Evolutionary conservation across 495 filamentous ascomycete species (phyloP).

Genomic region (Annulohypoxylon stygium): DNA sequence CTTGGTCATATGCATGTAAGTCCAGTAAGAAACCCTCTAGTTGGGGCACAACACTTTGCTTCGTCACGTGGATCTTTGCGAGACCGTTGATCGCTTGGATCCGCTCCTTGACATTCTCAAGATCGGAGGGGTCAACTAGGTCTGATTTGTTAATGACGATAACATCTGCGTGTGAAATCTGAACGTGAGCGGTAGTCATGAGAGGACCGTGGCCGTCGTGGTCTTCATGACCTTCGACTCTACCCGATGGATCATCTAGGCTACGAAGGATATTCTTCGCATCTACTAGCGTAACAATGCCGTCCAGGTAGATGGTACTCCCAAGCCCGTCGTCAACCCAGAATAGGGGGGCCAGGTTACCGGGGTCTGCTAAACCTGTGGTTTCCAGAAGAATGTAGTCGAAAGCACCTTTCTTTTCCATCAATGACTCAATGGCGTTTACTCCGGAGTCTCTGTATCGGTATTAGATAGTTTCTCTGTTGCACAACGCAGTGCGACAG

Average conservation of each 20-base stretch:
- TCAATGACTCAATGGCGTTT: constrained; percentile 93
- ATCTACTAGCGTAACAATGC: constrained; percentile 95
- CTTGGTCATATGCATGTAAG: constrained; percentile 90
- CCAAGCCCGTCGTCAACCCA: constrained; percentile 97
- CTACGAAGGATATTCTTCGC: constrained; percentile 88
- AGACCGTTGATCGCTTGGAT: constrained; percentile 89
- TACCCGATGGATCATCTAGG: constrained; percentile 78
- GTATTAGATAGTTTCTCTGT: constrained; percentile 23
- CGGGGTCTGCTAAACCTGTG: constrained; percentile 93
- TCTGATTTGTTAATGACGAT: constrained; percentile 96
- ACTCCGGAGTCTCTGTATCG: constrained; percentile 83
- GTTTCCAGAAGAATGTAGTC: constrained; percentile 99
- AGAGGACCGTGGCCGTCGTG: constrained; percentile 69
- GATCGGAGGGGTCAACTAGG: constrained; percentile 76
- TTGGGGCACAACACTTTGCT: constrained; percentile 80
- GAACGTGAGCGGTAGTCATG: constrained; percentile 91
- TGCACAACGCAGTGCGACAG: constrained; percentile 14
- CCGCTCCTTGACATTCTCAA: constrained; percentile 73
- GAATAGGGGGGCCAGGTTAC: constrained; percentile 94
- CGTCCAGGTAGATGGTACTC: constrained; percentile 94
- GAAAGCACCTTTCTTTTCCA: constrained; percentile 92
- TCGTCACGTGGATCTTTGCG: constrained; percentile 85
- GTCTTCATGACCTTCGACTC: constrained; percentile 68
- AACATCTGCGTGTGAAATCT: constrained; percentile 97
- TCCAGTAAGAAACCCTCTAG: constrained; percentile 89